Base-by-base conservation (phyloP, 306 rosid genomes). In the Corylus avellana region DNA sequence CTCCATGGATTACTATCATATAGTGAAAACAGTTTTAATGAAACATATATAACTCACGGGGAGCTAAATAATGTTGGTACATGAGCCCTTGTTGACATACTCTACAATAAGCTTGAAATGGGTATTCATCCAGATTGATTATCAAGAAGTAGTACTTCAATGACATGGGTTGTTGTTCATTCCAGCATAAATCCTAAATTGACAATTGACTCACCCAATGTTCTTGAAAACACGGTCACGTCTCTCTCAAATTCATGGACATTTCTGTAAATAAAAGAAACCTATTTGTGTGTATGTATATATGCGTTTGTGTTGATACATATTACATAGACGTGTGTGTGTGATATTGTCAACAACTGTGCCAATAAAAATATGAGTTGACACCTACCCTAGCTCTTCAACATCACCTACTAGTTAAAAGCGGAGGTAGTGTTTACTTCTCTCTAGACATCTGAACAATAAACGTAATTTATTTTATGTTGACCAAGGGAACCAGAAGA, bases 321-420 rank as follows among this genome's bases (percentile, higher is more conserved):
- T 32, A 14, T 63, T 25, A 32, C 12, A 14, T 0, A 7, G 1
- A 32, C 13, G 69, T 14, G 12, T 12, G 4, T 27, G 25, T 61
- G 25, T 61, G 12, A 12, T 25, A 11, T 61, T 29, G 37, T 63
- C 75, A 74, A 56, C 76, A 12, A 20, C 46, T 12, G 10, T 4
- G 4, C 49, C 37, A 53, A 56, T 42, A 39, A 50, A 14, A 18
- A 73, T 44, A 58, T 50, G 63, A 25, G 70, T 84, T 77, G 75
- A 83, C 73, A 72, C 77, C 76, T 51, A 66, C 55, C 82, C 62
- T 35, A 71, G 46, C 66, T 53, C 57, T 48, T 77, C 17, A 27
- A 29, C 2, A 44, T 57, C 66, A 73, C 62, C 83, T 75, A 16
- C 62, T 35, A 77, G 87, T 81, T 75, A 82, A 80, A 56, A 22